Evolutionary conservation across 441 rosid species (phyloP).

Genomic region (Raphanus hybrid): DNA sequence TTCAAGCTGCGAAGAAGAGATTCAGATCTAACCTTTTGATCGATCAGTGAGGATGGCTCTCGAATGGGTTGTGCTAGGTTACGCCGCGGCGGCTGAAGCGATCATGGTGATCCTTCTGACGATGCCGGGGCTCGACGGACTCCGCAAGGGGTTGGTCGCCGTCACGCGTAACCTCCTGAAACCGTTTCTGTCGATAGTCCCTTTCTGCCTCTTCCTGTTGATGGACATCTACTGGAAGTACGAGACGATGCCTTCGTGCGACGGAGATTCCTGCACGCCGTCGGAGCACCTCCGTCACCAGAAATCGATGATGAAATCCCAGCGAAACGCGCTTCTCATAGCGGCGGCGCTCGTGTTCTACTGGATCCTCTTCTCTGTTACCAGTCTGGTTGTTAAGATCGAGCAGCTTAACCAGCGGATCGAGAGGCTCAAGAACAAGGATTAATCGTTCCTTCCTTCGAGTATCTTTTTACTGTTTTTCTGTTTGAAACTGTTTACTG

Average conservation of each 20-base stretch:
- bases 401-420: conserved; percentile 79
- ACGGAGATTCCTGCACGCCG: conserved; percentile 54
- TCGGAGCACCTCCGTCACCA: conserved; percentile 90
- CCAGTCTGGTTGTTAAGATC: conserved; percentile 71
- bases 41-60: too few relatives aligned
- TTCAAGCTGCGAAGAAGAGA: conserved; percentile 23
- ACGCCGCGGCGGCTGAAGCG: too few relatives aligned
- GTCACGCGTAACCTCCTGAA: too few relatives aligned
- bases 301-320: conserved; percentile 96
- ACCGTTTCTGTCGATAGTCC: too few relatives aligned
- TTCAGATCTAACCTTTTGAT: conserved; percentile 20
- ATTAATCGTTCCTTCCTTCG: conserved; percentile 30
- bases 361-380: conserved; percentile 84
- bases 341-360: conserved; percentile 80
- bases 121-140: too few relatives aligned
- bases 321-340: conserved; percentile 84
- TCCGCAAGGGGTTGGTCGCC: too few relatives aligned
- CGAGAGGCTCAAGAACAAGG: conserved; percentile 79
- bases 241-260: too few relatives aligned
- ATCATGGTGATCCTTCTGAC: too few relatives aligned
- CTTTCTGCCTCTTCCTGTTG: too few relatives aligned
- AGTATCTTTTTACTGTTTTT: conserved; percentile 1
- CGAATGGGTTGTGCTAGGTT: too few relatives aligned
- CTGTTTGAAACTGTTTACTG: not conserved
- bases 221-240: too few relatives aligned